Evolutionary conservation across 768 basidiomycete species (phyloP).

Genomic region (Daedaleopsis sinensis): DNA sequence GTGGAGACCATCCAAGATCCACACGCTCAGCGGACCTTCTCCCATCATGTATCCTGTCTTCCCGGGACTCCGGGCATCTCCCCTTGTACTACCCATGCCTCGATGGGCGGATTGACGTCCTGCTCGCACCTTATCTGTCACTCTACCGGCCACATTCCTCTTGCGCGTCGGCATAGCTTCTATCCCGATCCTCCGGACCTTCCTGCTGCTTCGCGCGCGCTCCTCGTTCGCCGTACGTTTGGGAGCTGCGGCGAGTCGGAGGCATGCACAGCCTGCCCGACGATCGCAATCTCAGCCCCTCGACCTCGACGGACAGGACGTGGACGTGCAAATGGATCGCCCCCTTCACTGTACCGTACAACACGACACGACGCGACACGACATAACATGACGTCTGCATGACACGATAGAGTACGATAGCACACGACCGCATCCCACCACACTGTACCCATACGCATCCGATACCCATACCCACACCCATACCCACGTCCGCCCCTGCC

Average conservation of each 20-base stretch:
- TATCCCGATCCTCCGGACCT: background rate
- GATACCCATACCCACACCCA: background rate
- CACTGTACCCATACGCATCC: background rate
- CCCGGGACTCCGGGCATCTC: background rate
- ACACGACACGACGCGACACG: background rate
- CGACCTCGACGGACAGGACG: background rate
- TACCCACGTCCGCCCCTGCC: background rate
- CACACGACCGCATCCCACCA: background rate
- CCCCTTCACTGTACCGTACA: background rate
- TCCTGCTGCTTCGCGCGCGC: background rate
- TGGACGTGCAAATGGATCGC: background rate
- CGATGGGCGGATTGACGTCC: conserved; percentile 1
- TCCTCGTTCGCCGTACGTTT: background rate
- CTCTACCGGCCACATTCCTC: background rate
- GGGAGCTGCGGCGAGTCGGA: no score
- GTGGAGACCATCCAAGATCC: background rate
- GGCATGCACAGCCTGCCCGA: background rate
- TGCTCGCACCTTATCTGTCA: background rate
- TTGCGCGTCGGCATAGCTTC: background rate
- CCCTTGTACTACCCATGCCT: background rate
- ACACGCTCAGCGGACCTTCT: background rate
- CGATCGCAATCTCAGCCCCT: background rate
- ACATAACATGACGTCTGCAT: background rate
- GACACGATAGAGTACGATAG: background rate
- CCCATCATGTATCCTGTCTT: conserved; percentile 1